Evolutionary conservation across 2,329 filamentous ascomycete species (phyloP).

Genomic region (Epichloe amarillans): DNA sequence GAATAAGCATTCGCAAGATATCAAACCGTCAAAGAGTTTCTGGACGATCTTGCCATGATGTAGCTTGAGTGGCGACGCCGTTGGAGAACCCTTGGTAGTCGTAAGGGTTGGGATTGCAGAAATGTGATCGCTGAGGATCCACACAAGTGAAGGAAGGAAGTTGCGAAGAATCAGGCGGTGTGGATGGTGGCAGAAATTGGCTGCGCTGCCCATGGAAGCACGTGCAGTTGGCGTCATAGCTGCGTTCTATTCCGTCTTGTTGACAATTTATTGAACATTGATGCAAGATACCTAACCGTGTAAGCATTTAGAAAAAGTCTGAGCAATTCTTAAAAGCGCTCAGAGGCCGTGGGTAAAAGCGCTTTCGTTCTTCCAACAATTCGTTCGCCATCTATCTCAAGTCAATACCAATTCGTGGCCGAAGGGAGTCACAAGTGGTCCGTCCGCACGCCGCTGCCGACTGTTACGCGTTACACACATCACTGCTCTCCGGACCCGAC

Average conservation of each 20-base stretch:
- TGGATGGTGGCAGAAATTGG: slow-evolving; percentile 13
- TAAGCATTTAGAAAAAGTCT: neutral
- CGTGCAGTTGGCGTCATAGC: neutral
- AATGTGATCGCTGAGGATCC: neutral
- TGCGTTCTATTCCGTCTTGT: neutral
- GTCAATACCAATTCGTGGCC: neutral
- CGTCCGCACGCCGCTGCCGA: no score
- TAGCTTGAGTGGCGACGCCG: neutral
- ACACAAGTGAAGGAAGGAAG: neutral
- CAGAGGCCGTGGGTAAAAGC: neutral
- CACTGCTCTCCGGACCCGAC: no score
- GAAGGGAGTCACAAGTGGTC: neutral
- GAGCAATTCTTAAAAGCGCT: neutral
- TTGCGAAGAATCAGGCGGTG: slow-evolving; percentile 18
- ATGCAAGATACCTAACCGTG: no score
- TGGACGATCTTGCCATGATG: neutral
- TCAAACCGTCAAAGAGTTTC: neutral
- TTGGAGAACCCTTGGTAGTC: neutral
- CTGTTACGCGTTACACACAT: no score
- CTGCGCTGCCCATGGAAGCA: neutral
- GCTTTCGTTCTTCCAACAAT: neutral
- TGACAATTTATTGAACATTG: neutral
- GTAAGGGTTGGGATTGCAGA: neutral
- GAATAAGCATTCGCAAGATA: neutral
- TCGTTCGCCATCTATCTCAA: neutral